These are phyloP conservation scores for Casuarina glauca DNA, from an alignment of 306 rosid genomes.

Conservation along the genomic window DNA sequence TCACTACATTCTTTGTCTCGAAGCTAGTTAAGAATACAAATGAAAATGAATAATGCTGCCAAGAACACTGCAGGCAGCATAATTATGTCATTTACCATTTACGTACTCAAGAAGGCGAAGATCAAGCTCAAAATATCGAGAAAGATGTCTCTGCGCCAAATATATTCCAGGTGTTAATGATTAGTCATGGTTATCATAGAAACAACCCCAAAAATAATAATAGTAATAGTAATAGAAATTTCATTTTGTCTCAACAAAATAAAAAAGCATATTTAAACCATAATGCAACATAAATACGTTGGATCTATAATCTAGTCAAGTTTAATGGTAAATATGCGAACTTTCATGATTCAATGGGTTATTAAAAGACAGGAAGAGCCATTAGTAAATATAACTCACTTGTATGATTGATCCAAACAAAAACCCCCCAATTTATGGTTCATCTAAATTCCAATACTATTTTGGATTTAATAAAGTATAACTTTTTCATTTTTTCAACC, in stretches of 20 bases:
- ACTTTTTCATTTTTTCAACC: neutral
- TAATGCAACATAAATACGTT: neutral
- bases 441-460: neutral
- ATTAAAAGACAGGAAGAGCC: neutral
- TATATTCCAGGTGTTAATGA: constrained; percentile 9
- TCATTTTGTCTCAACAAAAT: neutral
- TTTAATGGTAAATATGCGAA: neutral
- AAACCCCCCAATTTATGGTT: neutral
- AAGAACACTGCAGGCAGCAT: neutral
- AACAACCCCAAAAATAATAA: neutral
- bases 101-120: constrained; percentile 75
- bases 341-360: neutral
- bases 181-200: neutral
- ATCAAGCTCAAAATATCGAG: constrained; percentile 78
- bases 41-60: neutral
- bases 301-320: neutral
- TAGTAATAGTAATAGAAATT: neutral
- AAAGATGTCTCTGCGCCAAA: constrained; percentile 68
- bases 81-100: constrained; percentile 53
- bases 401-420: no score
- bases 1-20: constrained; percentile 12
- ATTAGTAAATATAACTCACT: neutral
- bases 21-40: constrained; percentile 15
- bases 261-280: neutral
- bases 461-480: neutral